Base-by-base conservation (phyloP, 2,329 filamentous ascomycete species). In the Dactylellina drechsleri region DNA sequence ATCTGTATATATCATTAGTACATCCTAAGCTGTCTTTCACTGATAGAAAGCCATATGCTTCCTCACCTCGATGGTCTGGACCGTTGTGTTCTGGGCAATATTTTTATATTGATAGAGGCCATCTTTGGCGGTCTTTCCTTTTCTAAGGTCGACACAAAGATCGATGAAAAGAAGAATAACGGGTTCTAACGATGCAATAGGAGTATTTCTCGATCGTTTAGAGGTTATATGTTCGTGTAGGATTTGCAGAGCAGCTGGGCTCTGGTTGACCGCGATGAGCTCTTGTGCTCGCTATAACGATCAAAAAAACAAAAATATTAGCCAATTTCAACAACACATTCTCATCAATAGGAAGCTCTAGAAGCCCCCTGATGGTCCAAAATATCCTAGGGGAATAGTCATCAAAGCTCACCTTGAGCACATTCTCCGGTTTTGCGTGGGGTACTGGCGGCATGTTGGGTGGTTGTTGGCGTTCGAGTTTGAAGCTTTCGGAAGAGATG, bases 81-180 rank as follows among this genome's bases (percentile, higher is more conserved):
- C 93, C 82, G 98, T 98, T 80, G 94, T 97, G 85, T 99, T 99
- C 84, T 99, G 95, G 66, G 93, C 94, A 79, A 97, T 98, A 84
- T 99, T 99, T 87, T 99, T 99, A 88, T 99, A 99, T 83, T 97
- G 95, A 83, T 98, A 99, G 57, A 99, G 87, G 76, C 95, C 95
- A 85, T 99, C 95, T 87, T 99, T 99, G 83, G 94, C 95, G 76
- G 95, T 88, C 85, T 99, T 99, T 80, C 95, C 95, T 85, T 98
- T 99, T 85, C 95, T 93, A 81, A 97, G 89, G 81, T 98, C 94
- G 81, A 99, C 95, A 79, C 92, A 97, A 74, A 98, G 88, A 84
- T 98, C 93, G 81, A 99, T 94, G 82, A 99, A 90, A 79, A 97
- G 90, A 84, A 98, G 87, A 93, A 99, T 98, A 79, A 99, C 94